Percentiles rank a stretch among this genome's conserved stretches.
Evolutionary conservation across 2,329 filamentous ascomycete genomes (phyloP).

Genomic region (Ceratocystis colombiana): DNA sequence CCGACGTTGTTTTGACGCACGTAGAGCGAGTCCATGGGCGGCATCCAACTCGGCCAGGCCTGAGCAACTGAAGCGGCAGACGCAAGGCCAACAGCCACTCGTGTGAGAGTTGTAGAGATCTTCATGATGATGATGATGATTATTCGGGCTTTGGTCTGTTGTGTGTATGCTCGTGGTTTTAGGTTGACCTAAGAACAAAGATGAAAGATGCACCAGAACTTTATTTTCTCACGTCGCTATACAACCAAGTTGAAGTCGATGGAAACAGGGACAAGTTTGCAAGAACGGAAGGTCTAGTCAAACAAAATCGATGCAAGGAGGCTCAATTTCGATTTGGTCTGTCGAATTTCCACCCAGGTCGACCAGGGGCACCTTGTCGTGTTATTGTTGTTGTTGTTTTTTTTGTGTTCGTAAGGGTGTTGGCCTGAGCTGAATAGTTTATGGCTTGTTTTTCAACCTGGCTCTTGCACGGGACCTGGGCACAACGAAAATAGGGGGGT

Average conservation of each 20-base stretch:
- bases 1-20: slow-evolving; percentile 38
- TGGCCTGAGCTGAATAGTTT: slow-evolving; percentile 9
- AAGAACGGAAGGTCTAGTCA: neutral
- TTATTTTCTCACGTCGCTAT: neutral
- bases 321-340: neutral
- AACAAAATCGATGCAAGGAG: slow-evolving; percentile 10
- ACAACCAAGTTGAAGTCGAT: slow-evolving; percentile 12
- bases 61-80: slow-evolving; percentile 44
- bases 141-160: neutral
- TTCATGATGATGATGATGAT: slow-evolving; percentile 37
- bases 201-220: neutral
- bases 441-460: slow-evolving; percentile 3
- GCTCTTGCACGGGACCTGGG: neutral
- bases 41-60: slow-evolving; percentile 48
- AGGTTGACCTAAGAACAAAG: neutral
- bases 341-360: neutral
- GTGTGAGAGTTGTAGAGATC: slow-evolving; percentile 39
- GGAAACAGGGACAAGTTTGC: no score
- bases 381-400: slow-evolving; percentile 8
- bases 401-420: neutral
- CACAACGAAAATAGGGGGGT: slow-evolving; percentile 2
- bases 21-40: slow-evolving; percentile 41
- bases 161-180: neutral
- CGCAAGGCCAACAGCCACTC: slow-evolving; percentile 42
- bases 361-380: slow-evolving; percentile 14